Base-by-base conservation (phyloP, 1,284 basidiomycete species). In the Leccinum subspadiceum region DNA sequence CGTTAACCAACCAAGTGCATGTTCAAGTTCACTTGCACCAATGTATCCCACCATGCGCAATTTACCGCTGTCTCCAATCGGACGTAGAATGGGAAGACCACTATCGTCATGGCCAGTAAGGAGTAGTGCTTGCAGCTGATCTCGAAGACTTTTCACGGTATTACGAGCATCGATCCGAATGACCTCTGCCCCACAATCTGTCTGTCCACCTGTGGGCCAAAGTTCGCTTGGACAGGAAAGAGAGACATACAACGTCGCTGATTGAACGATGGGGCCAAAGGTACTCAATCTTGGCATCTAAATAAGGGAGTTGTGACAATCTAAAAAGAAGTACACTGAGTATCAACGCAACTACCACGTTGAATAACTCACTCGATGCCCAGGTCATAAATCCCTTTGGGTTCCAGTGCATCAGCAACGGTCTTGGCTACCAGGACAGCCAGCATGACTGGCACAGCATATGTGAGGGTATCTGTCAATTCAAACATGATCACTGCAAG, bases 401-500 rank as follows among this genome's bases (percentile, higher is more conserved):
- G 92, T 73, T 98, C 93, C 66, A 99, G 77, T 5, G 90, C 90
- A 73, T 98, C 95, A 13, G 92, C 93, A 3, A 93, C 86, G 0
- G 95, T 96, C 79, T 98, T 98, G 29, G 96, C 95, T 6, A 96
- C 89, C 31, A 98, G 81, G 5, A 98, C 85, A 6, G 88, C 80
- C 50, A 98, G 74, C 92, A 98, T 98, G 64, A 98, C 88, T 1
- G 96, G 96, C 0, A 96, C 90, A n/a, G 86, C 91, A 73, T 98
- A 98, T 4, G 93, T 95, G 64, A 99, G 77, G 1, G 94, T 95
- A 63, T 94, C 92, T 1, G 96, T 99, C 53, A 99, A 82, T 75
- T 98, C 96, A 69, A 98, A 98, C 96, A 98, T 94, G 76, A 98
- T 98, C 57, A 98, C 96, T 2, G 94, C 95, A 54, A 98, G 82